Base-by-base conservation (phyloP, 2,329 filamentous ascomycete genomes). In the Aspergillus quadricinctus region DNA sequence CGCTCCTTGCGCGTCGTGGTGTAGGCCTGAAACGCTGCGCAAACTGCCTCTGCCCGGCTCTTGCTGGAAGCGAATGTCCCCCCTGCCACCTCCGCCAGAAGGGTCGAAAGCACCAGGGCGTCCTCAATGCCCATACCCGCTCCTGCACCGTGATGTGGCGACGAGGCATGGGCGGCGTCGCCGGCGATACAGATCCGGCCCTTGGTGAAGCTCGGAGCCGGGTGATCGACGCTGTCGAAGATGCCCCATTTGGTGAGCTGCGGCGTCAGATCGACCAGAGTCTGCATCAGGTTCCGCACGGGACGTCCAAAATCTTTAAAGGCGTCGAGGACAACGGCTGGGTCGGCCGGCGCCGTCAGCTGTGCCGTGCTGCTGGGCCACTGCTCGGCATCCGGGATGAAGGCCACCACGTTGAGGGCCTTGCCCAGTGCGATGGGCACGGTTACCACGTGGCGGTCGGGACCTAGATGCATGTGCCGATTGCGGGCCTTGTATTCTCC, bases 381-480 rank as follows among this genome's bases (percentile, higher is more conserved):
- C 64, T 59, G 0, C 49, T 37, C 3, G 53, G 50, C n/a, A 21
- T 67, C 64, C 1, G 49, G 48, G 4, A 67, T 59, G 40, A 71
- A 69, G 1, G 63, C 67, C 1, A 64, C 65, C 2, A 69, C 58
- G 27, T 69, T 68, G 43, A 69, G 23, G 4, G 63, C 52, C 3
- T 51, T 57, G 46, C 63, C 61, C 8, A 58, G 49, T 1, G 60
- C 62, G 7, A 70, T 55, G 10, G 66, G 67, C 64, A 87, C 88
- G 0, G 81, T 85, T 25, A 88, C 75, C 6, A 83, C 63, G 66
- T 88, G 86, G 0, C 80, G 83, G 52, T 76, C 70, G 0, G 79
- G 80, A 0, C 84, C 85, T 53, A 82, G 77, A 66, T 82, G 83
- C 77, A 86, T 82, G 66, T 81, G 79, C 17, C 76, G 70, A 14